Base-by-base conservation (phyloP, 1,284 basidiomycete species). In the Cryptococcus deneoformans region DNA sequence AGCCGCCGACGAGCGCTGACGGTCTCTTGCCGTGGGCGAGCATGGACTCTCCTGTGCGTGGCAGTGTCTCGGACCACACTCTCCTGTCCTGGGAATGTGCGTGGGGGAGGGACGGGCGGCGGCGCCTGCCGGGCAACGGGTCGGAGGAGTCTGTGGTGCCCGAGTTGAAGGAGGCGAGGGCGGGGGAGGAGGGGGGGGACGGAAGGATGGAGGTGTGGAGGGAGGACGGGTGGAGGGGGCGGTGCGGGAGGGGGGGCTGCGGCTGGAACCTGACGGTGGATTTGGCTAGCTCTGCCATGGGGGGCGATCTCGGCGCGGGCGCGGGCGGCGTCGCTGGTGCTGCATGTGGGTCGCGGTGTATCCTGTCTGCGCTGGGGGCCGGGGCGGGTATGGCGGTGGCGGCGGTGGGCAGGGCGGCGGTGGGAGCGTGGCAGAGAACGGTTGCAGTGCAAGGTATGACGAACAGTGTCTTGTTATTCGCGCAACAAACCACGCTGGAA, bases 1-100 rank as follows among this genome's bases (percentile, higher is more conserved):
- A 76, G 1, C 73, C 73, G 16, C 73, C 73, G 8, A 70, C 74
- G 20, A 76, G 63, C 20, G 62, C 50, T 7, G 68, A 68, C 0
- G 66, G 56, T 2, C 67, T 53, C 45, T 59, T 61, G 6, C 70
- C 66, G 43, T 62, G 57, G 8, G 59, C 43, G 1, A 67, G 46
- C 46, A 60, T 43, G 10, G 59, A 58, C 1, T 54, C 54, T 16
- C 55, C 51, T 14, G 57, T 52, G 20, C 56, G 52, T 6, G 52
- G 11, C n/a, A 49, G 45, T 10, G 58, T 56, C 49, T 68, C 66
- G 4, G 64, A 66, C 44, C 60, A 52, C n/a, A 65, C 57, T 11
- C 66, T 50, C 24, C 67, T 50, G 43, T 64, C 64, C 50, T 64
- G 67, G 6, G 65, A 62, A 58, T 12, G 43, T 10, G 34, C 56